Base-by-base conservation (phyloP, 2,329 filamentous ascomycete species). In the Beauveria asiatica region DNA sequence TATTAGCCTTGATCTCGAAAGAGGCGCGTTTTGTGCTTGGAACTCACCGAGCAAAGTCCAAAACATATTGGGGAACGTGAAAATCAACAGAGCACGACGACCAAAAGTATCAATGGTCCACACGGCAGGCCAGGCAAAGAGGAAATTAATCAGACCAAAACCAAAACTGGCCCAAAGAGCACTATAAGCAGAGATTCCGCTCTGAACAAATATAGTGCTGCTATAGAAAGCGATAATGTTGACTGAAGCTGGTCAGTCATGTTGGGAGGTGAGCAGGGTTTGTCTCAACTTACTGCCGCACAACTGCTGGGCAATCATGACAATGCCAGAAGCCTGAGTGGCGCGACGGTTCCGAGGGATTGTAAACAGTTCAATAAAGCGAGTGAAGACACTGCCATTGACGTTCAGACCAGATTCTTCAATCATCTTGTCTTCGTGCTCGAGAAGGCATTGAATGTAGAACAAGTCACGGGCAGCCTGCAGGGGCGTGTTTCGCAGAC, bases 271-370 rank as follows among this genome's bases (percentile, higher is more conserved):
- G 49, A n/a, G 11, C 3, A 16, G 19, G 8, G 8, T 1, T 3
- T 19, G 39, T 2, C 5, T 45, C 2, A 46, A 66, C 67, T 67
- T 70, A 67, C 68, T 79, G 45, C 82, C 83, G 62, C 82, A 84
- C 74, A 86, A 80, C 67, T 86, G 83, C 66, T 86, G 83, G 0
- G 75, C 76, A 65, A 85, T 83, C 85, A 90, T 90, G 64, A 89
- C 85, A 1, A 82, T 82, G 63, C 82, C 83, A 0, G 86, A 84
- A 1, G 86, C 87, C 57, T 84, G 78, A 0, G 85, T 88, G 0
- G 87, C 88, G 45, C 83, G 77, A 5, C 83, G 75, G 8, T 83
- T 74, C 39, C 84, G 76, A 0, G 83, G 78, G 53, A 86, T 77
- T 1, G 80, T 83, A 64, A 86, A 83, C 1, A 83, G 72, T 65